These are phyloP conservation scores for Trichoderma gracile DNA, from an alignment of 2,329 filamentous ascomycete species.

Conservation along the genomic window DNA sequence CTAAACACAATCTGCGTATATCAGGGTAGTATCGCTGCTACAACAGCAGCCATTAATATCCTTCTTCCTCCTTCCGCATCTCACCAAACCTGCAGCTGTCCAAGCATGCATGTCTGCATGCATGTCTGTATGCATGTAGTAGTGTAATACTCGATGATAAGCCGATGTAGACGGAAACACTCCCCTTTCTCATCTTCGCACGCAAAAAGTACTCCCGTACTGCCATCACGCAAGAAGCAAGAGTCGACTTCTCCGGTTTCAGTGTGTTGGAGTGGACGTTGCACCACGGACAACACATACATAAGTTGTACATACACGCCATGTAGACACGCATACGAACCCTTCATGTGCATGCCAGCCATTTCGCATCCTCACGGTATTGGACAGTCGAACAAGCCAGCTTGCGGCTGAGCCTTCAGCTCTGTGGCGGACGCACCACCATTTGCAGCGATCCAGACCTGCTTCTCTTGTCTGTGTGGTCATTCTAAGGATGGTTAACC, in stretches of 20 bases:
- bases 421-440: not conserved
- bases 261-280: not conserved
- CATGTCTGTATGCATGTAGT: too few species aligned
- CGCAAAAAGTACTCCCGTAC: not conserved
- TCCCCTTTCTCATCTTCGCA: not conserved
- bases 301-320: not conserved
- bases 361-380: too few species aligned
- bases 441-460: not conserved
- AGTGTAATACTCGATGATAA: not conserved
- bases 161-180: not conserved
- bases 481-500: too few species aligned
- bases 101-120: not conserved
- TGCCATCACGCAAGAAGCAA: not conserved
- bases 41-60: not conserved
- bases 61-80: constrained; percentile 12
- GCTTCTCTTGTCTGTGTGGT: not conserved
- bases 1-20: too few species aligned
- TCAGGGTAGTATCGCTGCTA: not conserved
- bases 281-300: not conserved
- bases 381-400: not conserved
- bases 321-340: not conserved
- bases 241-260: too few species aligned
- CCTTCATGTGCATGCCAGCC: too few species aligned
- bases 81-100: not conserved
- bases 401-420: not conserved